Base-by-base conservation (phyloP, 164 flowering plant genomes). In the Chloranthus sessilifolius region DNA sequence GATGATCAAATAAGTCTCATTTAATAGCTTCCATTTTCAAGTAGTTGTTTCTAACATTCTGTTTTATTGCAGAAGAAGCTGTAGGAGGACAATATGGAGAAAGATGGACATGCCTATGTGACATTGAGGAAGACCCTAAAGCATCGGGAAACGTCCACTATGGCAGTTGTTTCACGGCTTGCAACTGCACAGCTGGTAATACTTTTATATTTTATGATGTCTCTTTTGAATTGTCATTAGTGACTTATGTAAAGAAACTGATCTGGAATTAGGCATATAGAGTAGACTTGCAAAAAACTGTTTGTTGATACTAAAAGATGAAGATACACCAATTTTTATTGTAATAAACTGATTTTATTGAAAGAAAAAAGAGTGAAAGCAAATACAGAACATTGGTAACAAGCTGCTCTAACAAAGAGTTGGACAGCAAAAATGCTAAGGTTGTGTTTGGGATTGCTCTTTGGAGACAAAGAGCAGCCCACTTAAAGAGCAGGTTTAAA, bases 111-210 rank as follows among this genome's bases (percentile, higher is more conserved):
- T 92, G 99, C 61, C 45, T 55, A 43, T 92, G 99, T 67, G 59
- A 63, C 50, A 59, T 50, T 49, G 74, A 72, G 67, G 76, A 68
- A 43, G 69, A 80, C 11, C 84, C 94, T 19, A 65, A 56, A 69
- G 59, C 70, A 37, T 71, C 66, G 37, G 51, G 66, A 24, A 55
- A 48, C 29, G 49, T 53, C 45, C 67, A 65, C 38, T 63, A 66
- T 48, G 40, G 66, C 38, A 65, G 62, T 49, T 92, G 99, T 69
- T 88, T 92, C 61, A 62, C 80, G 11, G 58, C 81, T 53, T 92
- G 99, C 78, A 78, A 82, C 64, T 92, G 95, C 74, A 76, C 76
- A 36, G 76, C 76, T 36, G 91, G 99, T 92, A 83, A 44, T 5
- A 19, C 1, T 35, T 19, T 41, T 52, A 9, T 14, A 12, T 6